Base-by-base conservation (phyloP, 805 yeast genomes). In the Diddensiella santjacobensis region DNA sequence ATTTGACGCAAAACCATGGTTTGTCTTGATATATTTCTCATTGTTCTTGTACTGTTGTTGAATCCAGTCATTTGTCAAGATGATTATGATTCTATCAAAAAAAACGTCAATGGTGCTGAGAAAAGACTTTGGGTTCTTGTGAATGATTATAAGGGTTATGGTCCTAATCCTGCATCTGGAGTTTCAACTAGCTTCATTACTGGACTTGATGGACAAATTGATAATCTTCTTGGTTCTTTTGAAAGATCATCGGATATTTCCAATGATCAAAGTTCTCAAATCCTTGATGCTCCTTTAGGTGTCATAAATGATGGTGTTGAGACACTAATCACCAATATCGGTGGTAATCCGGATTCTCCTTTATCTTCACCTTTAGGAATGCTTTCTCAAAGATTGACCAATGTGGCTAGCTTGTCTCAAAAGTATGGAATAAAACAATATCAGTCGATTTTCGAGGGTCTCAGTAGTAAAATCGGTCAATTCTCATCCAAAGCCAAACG, bases 131-230 rank as follows among this genome's bases (percentile, higher is more conserved):
- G 13, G 31, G 22, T 42, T 22, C 37, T 40, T 33, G 23, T 30
- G 6, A 31, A 47, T 15, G 48, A 43, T 10, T 29, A 41, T 22
- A 50, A 47, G 43, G 31, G 49, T 3, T 20, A 35, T 10, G 51
- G 51, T 22, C 13, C 44, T 2, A 22, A 36, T 11, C 58, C 58
- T 13, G 53, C 48, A 15, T 22, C 55, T 24, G 47, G 48, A n/a
- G 57, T 50, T 15, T 8, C 54, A 10, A 49, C 47, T 17, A 50
- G 51, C 45, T 37, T 47, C 29, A 52, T 57, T 19, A 44, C 58
- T 36, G 59, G 58, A 17, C 39, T 54, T 15, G 59, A 56, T 46
- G 56, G 55, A 18, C 61, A 57, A 36, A 54, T 56, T 39, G 61
- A 57, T 36, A 57, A 54, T 38, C 36, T 49, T 13, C 48, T 49